These are phyloP conservation scores for Sicyos edulis DNA, from an alignment of 306 rosid species.

Conservation along the genomic window DNA sequence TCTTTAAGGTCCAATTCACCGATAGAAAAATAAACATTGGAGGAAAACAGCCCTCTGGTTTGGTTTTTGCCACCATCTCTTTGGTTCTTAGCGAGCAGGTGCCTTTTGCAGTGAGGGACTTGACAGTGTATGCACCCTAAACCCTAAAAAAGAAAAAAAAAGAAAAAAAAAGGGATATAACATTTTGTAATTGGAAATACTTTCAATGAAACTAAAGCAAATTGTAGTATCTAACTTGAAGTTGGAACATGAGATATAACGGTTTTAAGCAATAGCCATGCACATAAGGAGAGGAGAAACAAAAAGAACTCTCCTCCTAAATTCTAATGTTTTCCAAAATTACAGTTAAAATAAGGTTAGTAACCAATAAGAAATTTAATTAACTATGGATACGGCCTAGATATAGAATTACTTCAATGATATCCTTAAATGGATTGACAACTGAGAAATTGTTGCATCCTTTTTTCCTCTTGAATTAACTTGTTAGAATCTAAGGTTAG, in stretches of 20 bases:
- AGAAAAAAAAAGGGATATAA: too few relatives aligned
- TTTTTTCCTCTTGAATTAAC: neutral
- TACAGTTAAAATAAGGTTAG: too few relatives aligned
- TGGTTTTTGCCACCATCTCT: conserved; percentile 58
- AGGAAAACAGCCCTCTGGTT: conserved; percentile 86
- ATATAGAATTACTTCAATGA: neutral
- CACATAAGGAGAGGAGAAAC: too few relatives aligned
- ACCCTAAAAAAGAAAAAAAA: too few relatives aligned
- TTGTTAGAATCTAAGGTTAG: neutral
- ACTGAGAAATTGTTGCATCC: neutral
- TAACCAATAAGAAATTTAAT: neutral
- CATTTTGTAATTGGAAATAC: too few relatives aligned
- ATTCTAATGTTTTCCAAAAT: too few relatives aligned
- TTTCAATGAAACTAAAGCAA: too few relatives aligned
- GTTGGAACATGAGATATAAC: too few relatives aligned
- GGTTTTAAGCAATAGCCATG: too few relatives aligned
- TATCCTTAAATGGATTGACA: neutral
- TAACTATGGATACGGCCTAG: neutral
- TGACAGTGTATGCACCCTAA: conserved; percentile 70
- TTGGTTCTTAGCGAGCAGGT: conserved; percentile 77
- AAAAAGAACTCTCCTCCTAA: too few relatives aligned
- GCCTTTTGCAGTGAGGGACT: conserved; percentile 63
- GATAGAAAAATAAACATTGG: conserved; percentile 70
- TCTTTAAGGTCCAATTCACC: conserved; percentile 75
- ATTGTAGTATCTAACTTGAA: too few relatives aligned